These are phyloP conservation scores for Phytopythium chamaehyphon DNA, from an alignment of 352 stramenopile species.

Conservation along the genomic window DNA sequence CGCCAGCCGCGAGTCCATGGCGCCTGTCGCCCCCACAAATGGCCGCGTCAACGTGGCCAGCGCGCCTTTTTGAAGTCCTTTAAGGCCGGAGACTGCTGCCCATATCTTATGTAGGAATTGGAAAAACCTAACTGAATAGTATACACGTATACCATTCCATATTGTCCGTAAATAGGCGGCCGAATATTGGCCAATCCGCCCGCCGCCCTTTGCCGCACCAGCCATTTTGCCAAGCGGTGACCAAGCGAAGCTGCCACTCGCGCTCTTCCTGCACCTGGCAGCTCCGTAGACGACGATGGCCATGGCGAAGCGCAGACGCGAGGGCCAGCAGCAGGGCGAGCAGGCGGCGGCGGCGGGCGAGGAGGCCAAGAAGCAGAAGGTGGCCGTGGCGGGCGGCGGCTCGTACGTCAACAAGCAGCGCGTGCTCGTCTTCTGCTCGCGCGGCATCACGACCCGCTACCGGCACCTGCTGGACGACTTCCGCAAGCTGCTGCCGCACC, in stretches of 20 bases:
- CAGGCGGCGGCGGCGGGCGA: constrained; percentile 8
- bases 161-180: too few relatives aligned
- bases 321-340: constrained; percentile 24
- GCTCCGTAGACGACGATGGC: constrained; percentile 17
- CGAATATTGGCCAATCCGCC: too few relatives aligned
- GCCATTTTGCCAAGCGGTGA: constrained; percentile 5
- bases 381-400: constrained; percentile 21
- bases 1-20: constrained; percentile 47
- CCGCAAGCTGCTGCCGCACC: constrained; percentile 95
- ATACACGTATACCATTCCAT: too few relatives aligned
- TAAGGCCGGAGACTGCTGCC: too few relatives aligned
- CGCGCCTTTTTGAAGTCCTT: too few relatives aligned
- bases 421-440: constrained; percentile 90
- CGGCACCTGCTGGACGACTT: constrained; percentile 98
- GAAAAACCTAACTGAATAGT: too few relatives aligned
- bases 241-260: neutral
- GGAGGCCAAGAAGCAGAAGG: constrained; percentile 33
- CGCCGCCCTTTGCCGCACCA: too few relatives aligned
- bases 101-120: too few relatives aligned
- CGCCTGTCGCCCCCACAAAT: too few relatives aligned
- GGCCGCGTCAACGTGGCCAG: too few relatives aligned
- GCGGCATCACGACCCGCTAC: constrained; percentile 93
- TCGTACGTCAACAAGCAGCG: constrained; percentile 92
- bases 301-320: constrained; percentile 41
- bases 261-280: neutral